phyloP scores from a whole-genome alignment of 1,284 basidiomycete genomes.

The Cutaneotrichosporon sp. region DNA sequence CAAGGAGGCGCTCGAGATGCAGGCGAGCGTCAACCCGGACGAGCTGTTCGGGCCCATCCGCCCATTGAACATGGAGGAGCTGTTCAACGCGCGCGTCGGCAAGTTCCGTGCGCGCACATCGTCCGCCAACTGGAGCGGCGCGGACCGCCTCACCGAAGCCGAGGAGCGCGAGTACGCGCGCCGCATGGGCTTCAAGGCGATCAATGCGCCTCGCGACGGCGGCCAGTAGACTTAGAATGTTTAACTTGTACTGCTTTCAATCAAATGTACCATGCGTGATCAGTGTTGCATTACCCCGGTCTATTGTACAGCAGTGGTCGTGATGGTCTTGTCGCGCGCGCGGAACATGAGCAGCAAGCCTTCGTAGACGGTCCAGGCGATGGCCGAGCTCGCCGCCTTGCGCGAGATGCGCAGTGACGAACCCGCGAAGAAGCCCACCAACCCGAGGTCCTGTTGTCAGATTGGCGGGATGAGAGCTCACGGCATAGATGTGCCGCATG shows the following conservation, averaged over 20 bases:
- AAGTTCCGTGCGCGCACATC: slow-evolving; percentile 81
- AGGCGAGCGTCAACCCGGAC: slow-evolving; percentile 84
- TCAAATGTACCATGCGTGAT: neutral
- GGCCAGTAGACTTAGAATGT: neutral
- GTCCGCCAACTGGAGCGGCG: slow-evolving; percentile 88
- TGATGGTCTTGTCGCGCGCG: slow-evolving; percentile 5
- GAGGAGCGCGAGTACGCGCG: slow-evolving; percentile 83
- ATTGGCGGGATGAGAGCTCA: slow-evolving; percentile 49
- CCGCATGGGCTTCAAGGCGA: slow-evolving; percentile 75
- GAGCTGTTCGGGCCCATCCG: slow-evolving; percentile 84
- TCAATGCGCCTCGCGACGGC: slow-evolving; percentile 22
- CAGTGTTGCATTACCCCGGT: slow-evolving; percentile 5
- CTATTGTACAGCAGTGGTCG: slow-evolving; percentile 6
- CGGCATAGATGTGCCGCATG: slow-evolving; percentile 65
- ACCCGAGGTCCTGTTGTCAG: slow-evolving; percentile 65
- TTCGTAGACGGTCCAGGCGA: slow-evolving; percentile 92
- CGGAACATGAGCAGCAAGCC: slow-evolving; percentile 61
- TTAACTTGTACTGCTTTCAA: neutral
- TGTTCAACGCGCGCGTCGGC: slow-evolving; percentile 61
- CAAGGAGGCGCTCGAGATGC: slow-evolving; percentile 68
- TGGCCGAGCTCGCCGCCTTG: slow-evolving; percentile 84
- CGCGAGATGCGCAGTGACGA: slow-evolving; percentile 75
- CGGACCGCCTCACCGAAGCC: slow-evolving; percentile 74
- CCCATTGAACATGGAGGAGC: slow-evolving; percentile 72
- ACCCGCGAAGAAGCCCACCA: slow-evolving; percentile 80